Evolutionary conservation across 2,329 filamentous ascomycete species (phyloP).

Genomic region (Blastomyces silverae): DNA sequence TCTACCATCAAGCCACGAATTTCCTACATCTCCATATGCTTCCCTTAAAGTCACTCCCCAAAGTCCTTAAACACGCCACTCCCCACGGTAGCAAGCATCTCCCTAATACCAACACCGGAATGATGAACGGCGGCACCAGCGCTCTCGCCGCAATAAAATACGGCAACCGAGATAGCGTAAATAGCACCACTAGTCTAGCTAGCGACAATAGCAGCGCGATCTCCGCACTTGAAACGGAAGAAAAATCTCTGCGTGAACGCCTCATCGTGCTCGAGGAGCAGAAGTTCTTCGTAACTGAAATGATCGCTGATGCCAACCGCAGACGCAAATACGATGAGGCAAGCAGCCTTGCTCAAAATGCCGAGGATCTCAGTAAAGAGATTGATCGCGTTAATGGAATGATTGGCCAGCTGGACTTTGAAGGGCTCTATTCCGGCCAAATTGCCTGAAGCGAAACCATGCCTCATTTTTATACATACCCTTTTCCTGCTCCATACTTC

Average conservation of each 20-base stretch:
- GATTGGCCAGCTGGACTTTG: slow-evolving; percentile 61
- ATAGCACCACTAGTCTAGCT: slow-evolving; percentile 47
- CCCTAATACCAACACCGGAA: slow-evolving; percentile 24
- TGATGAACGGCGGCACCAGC: slow-evolving; percentile 27
- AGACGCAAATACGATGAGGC: slow-evolving; percentile 82
- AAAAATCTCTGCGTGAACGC: slow-evolving; percentile 71
- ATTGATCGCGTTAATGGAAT: slow-evolving; percentile 62
- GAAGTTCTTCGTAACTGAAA: slow-evolving; percentile 77
- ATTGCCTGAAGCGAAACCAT: not conserved
- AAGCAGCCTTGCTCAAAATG: slow-evolving; percentile 66
- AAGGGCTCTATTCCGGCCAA: slow-evolving; percentile 41
- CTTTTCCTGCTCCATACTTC: not conserved
- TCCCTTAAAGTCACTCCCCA: slow-evolving; percentile 68
- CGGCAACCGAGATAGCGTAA: slow-evolving; percentile 44
- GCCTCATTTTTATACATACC: not conserved
- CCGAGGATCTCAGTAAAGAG: slow-evolving; percentile 74
- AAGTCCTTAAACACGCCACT: slow-evolving; percentile 57
- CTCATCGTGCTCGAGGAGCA: slow-evolving; percentile 86
- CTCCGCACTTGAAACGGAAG: slow-evolving; percentile 68
- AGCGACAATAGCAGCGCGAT: slow-evolving; percentile 52
- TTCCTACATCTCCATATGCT: slow-evolving; percentile 90
- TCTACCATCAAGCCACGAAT: slow-evolving; percentile 72
- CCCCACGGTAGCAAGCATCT: slow-evolving; percentile 41
- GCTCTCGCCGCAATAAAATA: slow-evolving; percentile 56
- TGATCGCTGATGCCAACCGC: slow-evolving; percentile 70